Evolutionary conservation across 805 yeast species (phyloP).

Genomic region (Saccharomycopsis selenospora): DNA sequence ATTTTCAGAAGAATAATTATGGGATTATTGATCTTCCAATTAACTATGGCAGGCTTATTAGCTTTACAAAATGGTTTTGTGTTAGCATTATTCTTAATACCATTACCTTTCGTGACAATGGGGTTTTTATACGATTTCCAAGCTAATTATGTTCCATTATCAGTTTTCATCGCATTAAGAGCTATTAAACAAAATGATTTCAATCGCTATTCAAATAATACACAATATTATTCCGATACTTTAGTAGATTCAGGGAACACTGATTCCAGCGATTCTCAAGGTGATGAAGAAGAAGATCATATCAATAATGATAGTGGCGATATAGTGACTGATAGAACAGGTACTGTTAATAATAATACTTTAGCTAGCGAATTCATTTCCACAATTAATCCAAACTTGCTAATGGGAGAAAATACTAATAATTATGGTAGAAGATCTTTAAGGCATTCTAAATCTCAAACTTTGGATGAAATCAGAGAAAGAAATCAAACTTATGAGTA

Average conservation of each 20-base stretch:
- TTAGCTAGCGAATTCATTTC: conserved; percentile 15
- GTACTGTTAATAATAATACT: conserved; percentile 5
- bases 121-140: conserved; percentile 74
- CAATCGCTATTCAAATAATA: conserved; percentile 16
- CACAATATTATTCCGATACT: background rate
- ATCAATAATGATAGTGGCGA: background rate
- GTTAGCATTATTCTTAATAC: conserved; percentile 63
- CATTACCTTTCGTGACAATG: conserved; percentile 65
- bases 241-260: conserved; percentile 1
- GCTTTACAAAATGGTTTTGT: conserved; percentile 75
- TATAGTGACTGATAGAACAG: too few species aligned
- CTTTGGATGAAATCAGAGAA: conserved; percentile 77
- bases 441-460: conserved; percentile 28
- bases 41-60: conserved; percentile 88
- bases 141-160: conserved; percentile 69
- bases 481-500: conserved; percentile 64
- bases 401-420: background rate
- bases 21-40: conserved; percentile 77
- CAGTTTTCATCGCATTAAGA: conserved; percentile 78
- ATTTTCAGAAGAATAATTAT: conserved; percentile 74
- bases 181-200: conserved; percentile 46
- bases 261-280: background rate
- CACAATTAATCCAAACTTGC: conserved; percentile 17
- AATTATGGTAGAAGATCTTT: conserved; percentile 2
- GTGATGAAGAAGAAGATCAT: background rate